Evolutionary conservation across 1,139 yeast species (phyloP), one percentile per base, ranked within the genome.

Genomic region (Geotrichum europaeum): DNA sequence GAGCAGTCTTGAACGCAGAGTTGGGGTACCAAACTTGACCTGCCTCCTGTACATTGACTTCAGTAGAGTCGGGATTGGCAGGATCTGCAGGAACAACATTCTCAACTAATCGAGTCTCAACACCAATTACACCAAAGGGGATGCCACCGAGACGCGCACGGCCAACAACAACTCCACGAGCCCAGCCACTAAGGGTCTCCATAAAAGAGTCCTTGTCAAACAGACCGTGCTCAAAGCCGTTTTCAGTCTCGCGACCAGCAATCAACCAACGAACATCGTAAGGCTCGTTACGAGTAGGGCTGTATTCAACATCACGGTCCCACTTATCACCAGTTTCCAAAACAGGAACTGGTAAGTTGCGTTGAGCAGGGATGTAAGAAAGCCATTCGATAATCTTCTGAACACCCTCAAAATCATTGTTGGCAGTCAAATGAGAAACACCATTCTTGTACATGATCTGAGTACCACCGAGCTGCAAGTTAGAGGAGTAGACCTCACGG

Each of bases 1-100:
- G 99, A 4, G 99, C 96, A 60, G 99, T 94, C 84, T 94, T 94
- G 82, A 89, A 94, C 15, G 99, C 99, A 64, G 97, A 89, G 79
- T 94, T 95, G 69, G 99, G 99, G 80, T 91, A 90, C 99, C 99
- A 94, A 67, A 94, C 99, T 80, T 91, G 97, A 73, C 99, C 99
- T 65, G 99, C 97, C 77, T 94, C 99, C 76, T 89, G 96, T 63
- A 90, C 78, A 74, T 87, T 78, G 67, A 84, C 78, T 77, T 94
- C 99, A 55, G 96, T 89, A 34, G 97, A 91, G 61, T 84, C 91
- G 57, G 96, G 96, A 76, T 94, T 94, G 52, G 99, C 99, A 57
- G 99, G 99, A 73, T 94, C 99, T 52, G 99, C 99, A 58, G 99
- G 99, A 65, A 84, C 77, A 70, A 90, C 78, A 77, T 92, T 94